Evolutionary conservation across 2,329 filamentous ascomycete genomes (phyloP).

Genomic region (Colletotrichum brevisporum): DNA sequence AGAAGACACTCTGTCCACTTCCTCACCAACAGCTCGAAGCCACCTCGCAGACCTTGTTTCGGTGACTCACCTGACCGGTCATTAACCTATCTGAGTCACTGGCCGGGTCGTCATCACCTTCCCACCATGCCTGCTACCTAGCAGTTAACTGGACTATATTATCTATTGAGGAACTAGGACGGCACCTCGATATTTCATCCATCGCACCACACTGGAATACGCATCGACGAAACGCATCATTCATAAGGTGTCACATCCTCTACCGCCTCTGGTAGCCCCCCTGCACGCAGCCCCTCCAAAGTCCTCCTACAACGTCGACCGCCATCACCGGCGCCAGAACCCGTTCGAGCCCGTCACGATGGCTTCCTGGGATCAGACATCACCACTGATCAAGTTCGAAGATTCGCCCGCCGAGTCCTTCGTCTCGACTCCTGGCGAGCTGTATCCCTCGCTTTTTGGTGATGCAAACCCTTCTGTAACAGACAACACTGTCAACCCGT

Average conservation of each 20-base stretch:
- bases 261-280: conserved; percentile 1
- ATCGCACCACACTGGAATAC: conserved; percentile 23
- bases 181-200: conserved; percentile 48
- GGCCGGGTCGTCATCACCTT: conserved; percentile 42
- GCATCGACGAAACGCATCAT: conserved; percentile 33
- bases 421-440: conserved; percentile 64
- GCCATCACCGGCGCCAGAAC: conserved; percentile 35
- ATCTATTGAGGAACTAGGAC: conserved; percentile 56
- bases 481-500: conserved; percentile 56
- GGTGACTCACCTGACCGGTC: conserved; percentile 32
- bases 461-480: conserved; percentile 47
- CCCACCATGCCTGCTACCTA: conserved; percentile 44
- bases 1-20: conserved; percentile 40
- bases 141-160: conserved; percentile 37
- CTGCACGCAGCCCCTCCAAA: not conserved
- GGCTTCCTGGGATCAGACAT: conserved; percentile 56
- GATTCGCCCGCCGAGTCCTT: conserved; percentile 68
- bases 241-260: conserved; percentile 11
- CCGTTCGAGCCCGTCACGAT: conserved; percentile 48
- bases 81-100: conserved; percentile 43
- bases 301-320: not conserved
- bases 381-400: conserved; percentile 66
- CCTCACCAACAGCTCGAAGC: conserved; percentile 1
- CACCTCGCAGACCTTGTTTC: conserved; percentile 7
- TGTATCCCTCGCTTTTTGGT: conserved; percentile 64